These are phyloP conservation scores for Diutina mesorugosa DNA, from an alignment of 1,139 yeast genomes.

Conservation along the genomic window DNA sequence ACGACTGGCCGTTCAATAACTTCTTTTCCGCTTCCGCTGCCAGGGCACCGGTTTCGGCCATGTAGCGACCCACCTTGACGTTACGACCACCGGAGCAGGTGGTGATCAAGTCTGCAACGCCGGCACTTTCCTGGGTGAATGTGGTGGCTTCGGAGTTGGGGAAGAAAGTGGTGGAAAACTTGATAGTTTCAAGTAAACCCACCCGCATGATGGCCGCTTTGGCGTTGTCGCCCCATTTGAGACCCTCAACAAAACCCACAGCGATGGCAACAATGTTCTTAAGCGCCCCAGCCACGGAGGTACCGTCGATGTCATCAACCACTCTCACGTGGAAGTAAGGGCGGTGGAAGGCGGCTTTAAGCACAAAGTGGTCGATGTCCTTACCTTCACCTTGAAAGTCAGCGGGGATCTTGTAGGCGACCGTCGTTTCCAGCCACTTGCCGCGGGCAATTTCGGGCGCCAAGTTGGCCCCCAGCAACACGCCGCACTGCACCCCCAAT, in stretches of 20 bases:
- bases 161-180: conserved; percentile 29
- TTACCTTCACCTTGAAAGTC: conserved; percentile 60
- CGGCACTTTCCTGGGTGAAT: conserved; percentile 84
- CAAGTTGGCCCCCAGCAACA: conserved; percentile 85
- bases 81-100: conserved; percentile 96
- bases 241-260: conserved; percentile 91
- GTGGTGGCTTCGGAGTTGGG: conserved; percentile 47
- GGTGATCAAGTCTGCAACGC: conserved; percentile 93
- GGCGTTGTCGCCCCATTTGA: conserved; percentile 98
- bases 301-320: conserved; percentile 84
- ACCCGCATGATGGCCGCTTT: conserved; percentile 93
- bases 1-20: conserved; percentile 82
- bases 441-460: conserved; percentile 92
- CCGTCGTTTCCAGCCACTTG: conserved; percentile 91
- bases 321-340: conserved; percentile 92
- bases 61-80: conserved; percentile 73
- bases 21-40: conserved; percentile 75
- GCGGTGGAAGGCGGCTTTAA: conserved; percentile 79
- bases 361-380: conserved; percentile 58
- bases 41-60: conserved; percentile 56
- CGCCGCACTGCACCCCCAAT: conserved; percentile 85
- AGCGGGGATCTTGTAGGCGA: conserved; percentile 66
- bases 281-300: conserved; percentile 88
- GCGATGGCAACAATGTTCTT: conserved; percentile 89
- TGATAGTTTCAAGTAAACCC: conserved; percentile 76